Conservation (phyloP, 2,329 filamentous ascomycete genomes). For the Magnaporthiopsis incrustans region DNA sequence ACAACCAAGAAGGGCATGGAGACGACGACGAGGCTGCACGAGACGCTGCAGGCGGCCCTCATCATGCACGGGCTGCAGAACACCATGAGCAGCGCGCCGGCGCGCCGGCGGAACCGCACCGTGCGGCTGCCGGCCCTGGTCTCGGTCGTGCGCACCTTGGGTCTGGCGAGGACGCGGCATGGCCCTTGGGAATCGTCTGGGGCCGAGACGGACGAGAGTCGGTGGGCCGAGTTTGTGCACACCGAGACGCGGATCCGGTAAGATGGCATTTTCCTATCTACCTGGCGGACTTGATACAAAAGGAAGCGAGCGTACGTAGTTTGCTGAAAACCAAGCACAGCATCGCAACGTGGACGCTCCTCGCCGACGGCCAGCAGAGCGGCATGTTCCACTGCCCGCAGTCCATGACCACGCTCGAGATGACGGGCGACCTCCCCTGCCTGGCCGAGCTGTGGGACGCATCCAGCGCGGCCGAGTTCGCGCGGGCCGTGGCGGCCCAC, state of each 20-base stretch:
- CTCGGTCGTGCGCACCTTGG: conserved; percentile 10
- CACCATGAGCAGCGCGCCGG: conserved; percentile 13
- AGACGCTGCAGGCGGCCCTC: conserved; percentile 19
- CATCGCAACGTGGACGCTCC: conserved; percentile 16
- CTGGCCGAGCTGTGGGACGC: conserved; percentile 19
- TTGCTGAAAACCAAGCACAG: conserved; percentile 9
- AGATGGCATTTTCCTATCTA: too few species aligned
- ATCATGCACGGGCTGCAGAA: conserved; percentile 16
- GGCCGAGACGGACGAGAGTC: not conserved
- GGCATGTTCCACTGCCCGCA: conserved; percentile 18
- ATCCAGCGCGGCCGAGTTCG: conserved; percentile 13
- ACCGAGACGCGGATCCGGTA: conserved; percentile 5
- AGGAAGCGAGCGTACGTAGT: too few species aligned
- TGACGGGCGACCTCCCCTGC: conserved; percentile 19
- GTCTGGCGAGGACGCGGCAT: conserved; percentile 6
- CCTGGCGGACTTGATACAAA: too few species aligned
- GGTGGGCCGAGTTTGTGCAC: conserved; percentile 4
- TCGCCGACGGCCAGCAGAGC: conserved; percentile 21
- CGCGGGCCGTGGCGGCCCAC: not conserved
- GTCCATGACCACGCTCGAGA: conserved; percentile 15
- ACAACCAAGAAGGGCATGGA: not conserved
- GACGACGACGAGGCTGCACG: conserved; percentile 2
- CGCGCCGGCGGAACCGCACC: conserved; percentile 11
- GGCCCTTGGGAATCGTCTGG: too few species aligned
- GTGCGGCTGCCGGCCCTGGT: conserved; percentile 16